Evolutionary conservation across 371 early-diverging fungal species (phyloP), one percentile per base, ranked within the genome.

Genomic region (Mortierella sp.): DNA sequence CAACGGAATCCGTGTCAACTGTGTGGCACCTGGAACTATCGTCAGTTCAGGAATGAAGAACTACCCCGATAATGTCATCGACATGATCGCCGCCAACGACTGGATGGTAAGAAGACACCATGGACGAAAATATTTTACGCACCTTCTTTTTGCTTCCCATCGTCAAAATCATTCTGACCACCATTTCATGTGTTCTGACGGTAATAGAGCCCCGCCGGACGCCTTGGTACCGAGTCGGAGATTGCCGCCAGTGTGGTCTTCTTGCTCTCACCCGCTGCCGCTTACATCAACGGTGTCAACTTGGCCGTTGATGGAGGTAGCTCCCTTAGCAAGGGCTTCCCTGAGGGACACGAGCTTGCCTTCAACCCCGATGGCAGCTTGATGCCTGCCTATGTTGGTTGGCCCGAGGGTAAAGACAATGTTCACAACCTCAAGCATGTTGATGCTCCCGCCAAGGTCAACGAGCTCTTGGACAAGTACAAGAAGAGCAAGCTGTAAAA

Each of bases 1-100:
- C 38, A 86, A 86, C 32, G 91, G 91, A 8, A 86, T 92, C 48
- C 90, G 92, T 41, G 76, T 92, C 82, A 92, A 92, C 81, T 89
- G 88, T 68, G 92, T 91, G 5, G 92, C 90, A n/a, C 91, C 91
- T 16, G 91, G 91, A n/a, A 89, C 88, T n/a, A 85, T 91, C 70
- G 76, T 91, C 54, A 90, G 91, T 46, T 89, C 85, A 38, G 91
- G 91, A 49, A 90, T 91, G 88, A 80, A 80, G 60, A 90, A 91
- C 72, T 91, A 91, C 54, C 89, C 91, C 10, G 82, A 82, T 1
- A 79, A 75, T 18, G 83, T 90, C 29, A 83, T 84, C 56, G 79
- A 87, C 12, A 77, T 80, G 76, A 63, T 87, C 74, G 60, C 81
- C 21, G 44, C 71, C 38, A 56, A 56, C 5, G 81, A 79, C 68